These are phyloP conservation scores for Suillus ampliporus DNA, from an alignment of 768 basidiomycete genomes.

Conservation along the genomic window DNA sequence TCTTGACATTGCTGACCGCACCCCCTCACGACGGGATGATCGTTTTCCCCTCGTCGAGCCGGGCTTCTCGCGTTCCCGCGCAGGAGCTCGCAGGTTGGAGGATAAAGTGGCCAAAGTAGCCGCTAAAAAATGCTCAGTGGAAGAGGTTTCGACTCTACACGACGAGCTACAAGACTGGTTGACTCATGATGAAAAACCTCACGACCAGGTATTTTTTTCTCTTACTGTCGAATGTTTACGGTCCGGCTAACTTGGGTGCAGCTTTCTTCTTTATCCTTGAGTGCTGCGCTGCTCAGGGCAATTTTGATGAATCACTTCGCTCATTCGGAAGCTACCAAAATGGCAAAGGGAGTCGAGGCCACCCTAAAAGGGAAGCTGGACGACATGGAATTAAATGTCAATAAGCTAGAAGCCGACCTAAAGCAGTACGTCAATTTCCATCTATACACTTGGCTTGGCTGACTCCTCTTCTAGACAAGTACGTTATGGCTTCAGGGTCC, in stretches of 20 bases:
- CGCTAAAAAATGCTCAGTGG: conserved; percentile 85
- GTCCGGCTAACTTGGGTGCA: conserved; percentile 33
- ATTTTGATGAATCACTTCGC: conserved; percentile 84
- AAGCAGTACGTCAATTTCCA: conserved; percentile 59
- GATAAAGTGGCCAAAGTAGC: conserved; percentile 81
- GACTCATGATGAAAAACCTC: conserved; percentile 58
- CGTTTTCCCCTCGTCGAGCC: conserved; percentile 54
- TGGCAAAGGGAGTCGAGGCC: conserved; percentile 65
- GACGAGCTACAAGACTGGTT: conserved; percentile 83
- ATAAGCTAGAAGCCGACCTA: conserved; percentile 71
- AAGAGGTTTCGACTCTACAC: conserved; percentile 80
- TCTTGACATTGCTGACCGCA: conserved; percentile 44
- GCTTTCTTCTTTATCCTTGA: conserved; percentile 73
- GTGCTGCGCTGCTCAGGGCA: conserved; percentile 79
- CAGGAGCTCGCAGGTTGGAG: conserved; percentile 71
- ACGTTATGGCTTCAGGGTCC: conserved; percentile 37
- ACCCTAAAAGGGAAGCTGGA: conserved; percentile 69
- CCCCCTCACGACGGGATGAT: conserved; percentile 53
- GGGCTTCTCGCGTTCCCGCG: conserved; percentile 46
- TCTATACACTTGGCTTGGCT: conserved; percentile 21
- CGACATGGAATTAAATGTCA: conserved; percentile 60
- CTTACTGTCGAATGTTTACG: conserved; percentile 13
- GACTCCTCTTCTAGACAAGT: conserved; percentile 58
- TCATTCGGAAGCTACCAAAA: conserved; percentile 77
- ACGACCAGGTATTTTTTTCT: conserved; percentile 61